Evolutionary conservation across 495 filamentous ascomycete genomes (phyloP).

Genomic region (Penicillium salamii): DNA sequence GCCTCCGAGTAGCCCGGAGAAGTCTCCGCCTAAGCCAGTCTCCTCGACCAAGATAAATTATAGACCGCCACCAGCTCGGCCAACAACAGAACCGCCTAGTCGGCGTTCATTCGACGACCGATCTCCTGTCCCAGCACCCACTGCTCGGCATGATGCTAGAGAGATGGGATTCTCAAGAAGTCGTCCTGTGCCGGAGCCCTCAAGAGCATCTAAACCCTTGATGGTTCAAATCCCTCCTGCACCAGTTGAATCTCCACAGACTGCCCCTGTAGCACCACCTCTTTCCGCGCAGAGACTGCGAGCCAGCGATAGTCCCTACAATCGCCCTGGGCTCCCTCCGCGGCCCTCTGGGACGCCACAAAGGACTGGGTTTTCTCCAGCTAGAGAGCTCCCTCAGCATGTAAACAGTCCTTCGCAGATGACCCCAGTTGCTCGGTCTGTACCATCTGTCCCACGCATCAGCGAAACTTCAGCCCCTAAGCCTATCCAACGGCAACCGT

Average conservation of each 20-base stretch:
- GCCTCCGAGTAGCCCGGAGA: constrained; percentile 75
- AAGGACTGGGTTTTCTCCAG: constrained; percentile 28
- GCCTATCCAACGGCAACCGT: constrained; percentile 27
- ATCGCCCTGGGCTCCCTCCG: constrained; percentile 60
- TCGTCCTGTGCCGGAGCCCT: constrained; percentile 26
- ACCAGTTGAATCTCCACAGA: constrained; percentile 14
- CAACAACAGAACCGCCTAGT: constrained; percentile 21
- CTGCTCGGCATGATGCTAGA: constrained; percentile 20
- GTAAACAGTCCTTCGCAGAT: constrained; percentile 13
- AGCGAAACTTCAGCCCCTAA: constrained; percentile 15
- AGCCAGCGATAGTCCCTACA: constrained; percentile 41
- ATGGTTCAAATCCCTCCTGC: constrained; percentile 35
- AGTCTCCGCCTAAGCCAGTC: constrained; percentile 29
- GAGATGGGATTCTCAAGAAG: constrained; percentile 29
- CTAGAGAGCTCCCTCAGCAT: constrained; percentile 23
- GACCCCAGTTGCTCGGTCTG: constrained; percentile 18
- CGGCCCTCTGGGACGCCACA: constrained; percentile 34
- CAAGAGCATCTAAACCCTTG: constrained; percentile 30
- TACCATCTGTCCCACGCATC: constrained; percentile 8
- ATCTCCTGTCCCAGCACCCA: constrained; percentile 9
- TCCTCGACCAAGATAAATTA: constrained; percentile 12
- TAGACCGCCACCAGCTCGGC: constrained; percentile 17
- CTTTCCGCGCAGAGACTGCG: constrained; percentile 24
- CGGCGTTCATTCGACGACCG: constrained; percentile 31
- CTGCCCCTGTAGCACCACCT: constrained; percentile 25